phyloP scores from a whole-genome alignment of 1,284 basidiomycete species.

The Fomitopsis pinicola region DNA sequence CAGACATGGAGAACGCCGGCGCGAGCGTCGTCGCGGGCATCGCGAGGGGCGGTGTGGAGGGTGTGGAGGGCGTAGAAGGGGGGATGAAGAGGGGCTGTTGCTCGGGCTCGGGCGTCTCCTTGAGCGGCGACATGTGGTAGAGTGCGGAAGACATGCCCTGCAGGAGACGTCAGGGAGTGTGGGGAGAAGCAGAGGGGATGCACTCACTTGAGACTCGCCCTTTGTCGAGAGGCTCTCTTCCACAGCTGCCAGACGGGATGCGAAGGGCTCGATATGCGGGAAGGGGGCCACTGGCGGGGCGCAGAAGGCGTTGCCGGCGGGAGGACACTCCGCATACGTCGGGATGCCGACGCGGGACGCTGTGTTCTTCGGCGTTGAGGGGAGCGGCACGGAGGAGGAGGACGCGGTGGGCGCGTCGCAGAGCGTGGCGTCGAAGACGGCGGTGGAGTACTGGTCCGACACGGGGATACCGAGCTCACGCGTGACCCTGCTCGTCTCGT shows the following conservation, averaged over 20 bases:
- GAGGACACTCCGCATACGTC: not conserved
- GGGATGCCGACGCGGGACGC: not conserved
- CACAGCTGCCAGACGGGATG: not conserved
- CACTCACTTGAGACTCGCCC: not conserved
- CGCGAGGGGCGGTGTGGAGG: not conserved
- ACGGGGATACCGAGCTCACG: not conserved
- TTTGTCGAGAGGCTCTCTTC: not conserved
- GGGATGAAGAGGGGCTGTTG: not conserved
- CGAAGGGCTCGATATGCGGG: not conserved
- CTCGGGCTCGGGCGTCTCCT: not conserved
- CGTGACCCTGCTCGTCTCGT: not conserved
- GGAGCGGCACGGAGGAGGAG: not conserved
- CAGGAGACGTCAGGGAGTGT: not conserved
- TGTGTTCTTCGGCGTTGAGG: not conserved
- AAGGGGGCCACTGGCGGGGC: not conserved
- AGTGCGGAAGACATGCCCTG: not conserved
- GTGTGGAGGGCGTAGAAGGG: not conserved
- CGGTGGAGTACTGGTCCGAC: slow-evolving; percentile 9
- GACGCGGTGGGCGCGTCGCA: slow-evolving; percentile 1
- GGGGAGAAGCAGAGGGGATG: not conserved
- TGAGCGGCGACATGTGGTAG: not conserved
- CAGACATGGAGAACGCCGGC: not conserved
- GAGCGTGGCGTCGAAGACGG: slow-evolving; percentile 12
- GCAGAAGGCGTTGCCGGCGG: not conserved
- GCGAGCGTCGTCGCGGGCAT: not conserved